Evolutionary conservation across 192 early-diverging fungal species (phyloP).

Genomic region (Pilobolus umbonatus): DNA sequence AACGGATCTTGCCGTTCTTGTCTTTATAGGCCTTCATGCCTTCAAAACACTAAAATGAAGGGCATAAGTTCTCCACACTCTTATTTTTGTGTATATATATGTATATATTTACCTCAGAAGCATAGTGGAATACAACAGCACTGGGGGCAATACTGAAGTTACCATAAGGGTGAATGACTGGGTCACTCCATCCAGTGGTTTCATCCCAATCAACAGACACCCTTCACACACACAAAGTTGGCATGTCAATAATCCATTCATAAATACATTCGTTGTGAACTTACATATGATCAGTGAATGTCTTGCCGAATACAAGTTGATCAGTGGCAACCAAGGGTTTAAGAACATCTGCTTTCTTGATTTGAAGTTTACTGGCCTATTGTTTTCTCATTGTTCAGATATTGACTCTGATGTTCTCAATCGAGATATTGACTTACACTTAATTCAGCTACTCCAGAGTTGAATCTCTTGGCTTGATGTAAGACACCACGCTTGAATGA

Average conservation of each 20-base stretch:
- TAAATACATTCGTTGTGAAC: neutral
- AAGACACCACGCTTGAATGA: slow-evolving; percentile 1
- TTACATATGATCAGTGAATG: slow-evolving; percentile 94
- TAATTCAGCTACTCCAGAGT: slow-evolving; percentile 3
- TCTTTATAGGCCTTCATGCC: slow-evolving; percentile 93
- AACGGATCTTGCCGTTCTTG: slow-evolving; percentile 74
- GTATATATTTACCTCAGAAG: slow-evolving; percentile 51
- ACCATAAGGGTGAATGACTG: slow-evolving; percentile 81
- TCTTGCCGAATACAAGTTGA: slow-evolving; percentile 81
- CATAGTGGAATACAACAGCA: slow-evolving; percentile 91
- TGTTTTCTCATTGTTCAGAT: neutral
- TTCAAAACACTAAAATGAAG: slow-evolving; percentile 70
- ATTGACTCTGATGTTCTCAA: neutral
- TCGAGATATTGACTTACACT: slow-evolving; percentile 7
- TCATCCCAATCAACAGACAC: slow-evolving; percentile 76
- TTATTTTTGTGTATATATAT: slow-evolving; percentile 1
- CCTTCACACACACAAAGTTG: too few species aligned
- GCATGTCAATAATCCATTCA: too few species aligned
- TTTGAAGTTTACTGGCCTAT: slow-evolving; percentile 18
- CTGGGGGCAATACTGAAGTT: slow-evolving; percentile 80
- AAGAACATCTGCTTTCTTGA: slow-evolving; percentile 17
- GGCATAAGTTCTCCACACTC: neutral
- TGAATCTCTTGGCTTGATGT: slow-evolving; percentile 8
- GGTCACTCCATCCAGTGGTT: slow-evolving; percentile 72
- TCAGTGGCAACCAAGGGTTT: slow-evolving; percentile 59